Percentiles rank a stretch among this genome's conserved stretches.
These are phyloP conservation scores for Hyphopichia wangnamkhiaoensis DNA, from an alignment of 1,139 yeast species.

Conservation along the genomic window DNA sequence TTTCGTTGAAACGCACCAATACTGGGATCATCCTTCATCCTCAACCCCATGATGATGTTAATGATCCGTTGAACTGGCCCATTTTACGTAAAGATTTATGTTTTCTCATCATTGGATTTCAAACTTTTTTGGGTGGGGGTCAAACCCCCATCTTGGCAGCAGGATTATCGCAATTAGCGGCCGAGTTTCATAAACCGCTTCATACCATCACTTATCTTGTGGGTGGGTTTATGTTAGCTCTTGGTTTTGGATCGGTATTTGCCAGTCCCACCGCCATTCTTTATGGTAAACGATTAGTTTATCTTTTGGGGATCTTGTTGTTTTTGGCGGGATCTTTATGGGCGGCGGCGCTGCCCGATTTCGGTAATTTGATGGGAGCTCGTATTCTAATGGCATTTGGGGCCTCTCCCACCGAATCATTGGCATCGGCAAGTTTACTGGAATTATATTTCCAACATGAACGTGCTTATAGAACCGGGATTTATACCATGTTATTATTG, in stretches of 20 bases:
- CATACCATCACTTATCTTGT: slow-evolving; percentile 54
- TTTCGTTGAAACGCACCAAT: slow-evolving; percentile 42
- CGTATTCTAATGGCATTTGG: slow-evolving; percentile 61
- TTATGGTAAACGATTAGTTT: slow-evolving; percentile 61
- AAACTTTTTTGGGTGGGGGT: slow-evolving; percentile 63
- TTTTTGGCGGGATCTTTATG: slow-evolving; percentile 57
- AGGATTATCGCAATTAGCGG: slow-evolving; percentile 44
- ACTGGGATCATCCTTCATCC: slow-evolving; percentile 65
- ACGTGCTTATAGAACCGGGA: slow-evolving; percentile 63
- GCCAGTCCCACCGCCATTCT: slow-evolving; percentile 62
- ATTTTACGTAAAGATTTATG: slow-evolving; percentile 59
- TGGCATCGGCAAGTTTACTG: slow-evolving; percentile 63
- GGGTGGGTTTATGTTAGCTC: slow-evolving; percentile 60
- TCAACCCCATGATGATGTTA: slow-evolving; percentile 74
- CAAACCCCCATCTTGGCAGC: slow-evolving; percentile 64
- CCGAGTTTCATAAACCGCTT: slow-evolving; percentile 45
- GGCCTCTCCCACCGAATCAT: slow-evolving; percentile 61
- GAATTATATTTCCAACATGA: slow-evolving; percentile 67
- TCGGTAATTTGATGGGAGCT: slow-evolving; percentile 56
- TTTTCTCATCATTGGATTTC: slow-evolving; percentile 54
- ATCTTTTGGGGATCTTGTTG: slow-evolving; percentile 48
- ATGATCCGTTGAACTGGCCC: slow-evolving; percentile 79
- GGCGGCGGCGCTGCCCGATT: slow-evolving; percentile 52
- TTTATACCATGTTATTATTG: slow-evolving; percentile 58
- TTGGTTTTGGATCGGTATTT: slow-evolving; percentile 59